Evolutionary conservation across 2,329 filamentous ascomycete species (phyloP), one percentile per base, ranked within the genome.

Genomic region (Samsoniella hepiali): DNA sequence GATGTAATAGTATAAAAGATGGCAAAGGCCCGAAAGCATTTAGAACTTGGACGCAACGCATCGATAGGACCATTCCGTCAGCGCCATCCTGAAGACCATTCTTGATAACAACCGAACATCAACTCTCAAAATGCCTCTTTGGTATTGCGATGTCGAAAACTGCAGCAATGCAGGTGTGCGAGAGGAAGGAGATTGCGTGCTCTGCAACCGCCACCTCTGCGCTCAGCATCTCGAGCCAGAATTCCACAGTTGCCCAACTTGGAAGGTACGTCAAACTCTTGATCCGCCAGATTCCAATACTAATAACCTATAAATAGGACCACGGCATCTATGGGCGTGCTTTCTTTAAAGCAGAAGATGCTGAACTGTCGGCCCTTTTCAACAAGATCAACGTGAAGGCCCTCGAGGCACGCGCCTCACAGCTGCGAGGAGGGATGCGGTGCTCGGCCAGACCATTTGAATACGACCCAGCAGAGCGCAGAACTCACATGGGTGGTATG

Each of bases 401-500:
- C 34, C 75, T 80, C 15, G 68, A 68, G 34, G 65, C 72, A 27
- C 71, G 71, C 66, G 77, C 77, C 27, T 75, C 70, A 54, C 32
- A 66, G 57, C 65, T 79, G 45, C 74, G 76, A 29, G 45, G 67
- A n/a, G 76, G 77, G 3, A 64, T 77, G 11, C 56, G 68, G 13
- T 79, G 76, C 60, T 73, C 69, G 17, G 68, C 74, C 13, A 67
- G 72, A 8, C 68, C 72, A 22, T 71, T 78, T 42, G 65, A 71
- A 22, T 76, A 79, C 70, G 71, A 78, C 61, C 68, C 67, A 67
- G 66, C 65, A 4, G 74, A 65, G 22, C 71, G 69, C 45, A 73
- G 67, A 40, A 75, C 75, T 5, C 72, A 78, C 0, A 81, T 81
- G 74, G 77, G 77, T 1, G 76, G 77, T 2, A 78, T 76, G 74